Percentiles rank a stretch among this genome's conserved stretches.
Evolutionary conservation across 129 eudicot species (phyloP).

Genomic region (Kitagawia praeruptora): DNA sequence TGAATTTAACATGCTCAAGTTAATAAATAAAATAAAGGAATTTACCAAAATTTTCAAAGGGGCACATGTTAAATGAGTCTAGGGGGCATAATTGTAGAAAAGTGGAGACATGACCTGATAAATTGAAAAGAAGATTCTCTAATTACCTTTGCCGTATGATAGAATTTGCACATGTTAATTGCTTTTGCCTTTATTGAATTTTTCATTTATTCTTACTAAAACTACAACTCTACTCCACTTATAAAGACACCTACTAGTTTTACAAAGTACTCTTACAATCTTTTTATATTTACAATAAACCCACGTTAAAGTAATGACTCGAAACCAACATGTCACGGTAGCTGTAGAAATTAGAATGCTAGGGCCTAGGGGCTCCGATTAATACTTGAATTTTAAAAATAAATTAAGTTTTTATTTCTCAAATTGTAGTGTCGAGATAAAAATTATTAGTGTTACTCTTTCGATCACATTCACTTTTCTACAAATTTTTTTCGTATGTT

Average conservation of each 20-base stretch:
- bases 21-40: background rate
- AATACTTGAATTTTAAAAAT: too few relatives aligned
- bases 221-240: background rate
- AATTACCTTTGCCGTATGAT: background rate
- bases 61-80: slow-evolving; percentile 2
- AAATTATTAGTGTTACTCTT: too few relatives aligned
- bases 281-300: background rate
- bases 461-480: too few relatives aligned
- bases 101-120: background rate
- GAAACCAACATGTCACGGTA: too few relatives aligned
- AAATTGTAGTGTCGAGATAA: too few relatives aligned
- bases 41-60: background rate
- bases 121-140: background rate
- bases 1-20: background rate
- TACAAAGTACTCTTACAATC: background rate
- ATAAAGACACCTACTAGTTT: background rate
- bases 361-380: too few relatives aligned
- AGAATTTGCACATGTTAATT: background rate
- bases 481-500: too few relatives aligned
- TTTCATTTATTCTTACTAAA: background rate
- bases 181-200: background rate
- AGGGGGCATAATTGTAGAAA: background rate
- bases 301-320: background rate
- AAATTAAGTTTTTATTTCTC: too few relatives aligned
- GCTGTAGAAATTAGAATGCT: too few relatives aligned